phyloP scores from a whole-genome alignment of 129 eudicot species.

The Deinandra increscens region DNA sequence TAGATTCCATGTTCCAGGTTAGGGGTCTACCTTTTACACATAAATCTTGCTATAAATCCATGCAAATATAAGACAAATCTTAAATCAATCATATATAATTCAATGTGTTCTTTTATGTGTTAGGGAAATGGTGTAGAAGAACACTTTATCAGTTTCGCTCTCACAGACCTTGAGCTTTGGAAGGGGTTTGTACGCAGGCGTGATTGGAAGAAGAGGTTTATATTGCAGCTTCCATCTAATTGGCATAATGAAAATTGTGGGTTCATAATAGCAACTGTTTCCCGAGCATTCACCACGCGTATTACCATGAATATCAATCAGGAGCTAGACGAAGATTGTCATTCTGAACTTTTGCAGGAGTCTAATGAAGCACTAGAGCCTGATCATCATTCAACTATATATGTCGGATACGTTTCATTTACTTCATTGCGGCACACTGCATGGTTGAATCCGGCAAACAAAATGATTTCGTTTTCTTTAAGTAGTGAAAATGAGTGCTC shows the following conservation, averaged over 20 bases:
- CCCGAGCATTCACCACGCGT: not conserved
- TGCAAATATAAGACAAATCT: no score
- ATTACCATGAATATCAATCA: not conserved
- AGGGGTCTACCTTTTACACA: no score
- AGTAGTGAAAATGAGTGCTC: not conserved
- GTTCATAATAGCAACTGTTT: not conserved
- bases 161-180: no score
- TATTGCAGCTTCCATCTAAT: constrained; percentile 10
- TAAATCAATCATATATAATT: no score
- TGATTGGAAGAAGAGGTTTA: not conserved
- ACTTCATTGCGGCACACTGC: not conserved
- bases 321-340: not conserved
- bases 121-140: no score
- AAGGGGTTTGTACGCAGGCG: not conserved
- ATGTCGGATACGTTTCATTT: constrained; percentile 12
- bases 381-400: not conserved
- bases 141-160: no score
- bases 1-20: no score
- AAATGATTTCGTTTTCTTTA: not conserved
- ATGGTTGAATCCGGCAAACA: not conserved
- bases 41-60: no score
- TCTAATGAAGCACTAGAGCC: not conserved
- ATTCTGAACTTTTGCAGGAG: not conserved
- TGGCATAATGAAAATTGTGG: constrained; percentile 3
- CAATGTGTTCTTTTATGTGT: no score